These are phyloP conservation scores for Eucalyptus marginata DNA, from an alignment of 345 rosid genomes.

Conservation along the genomic window DNA sequence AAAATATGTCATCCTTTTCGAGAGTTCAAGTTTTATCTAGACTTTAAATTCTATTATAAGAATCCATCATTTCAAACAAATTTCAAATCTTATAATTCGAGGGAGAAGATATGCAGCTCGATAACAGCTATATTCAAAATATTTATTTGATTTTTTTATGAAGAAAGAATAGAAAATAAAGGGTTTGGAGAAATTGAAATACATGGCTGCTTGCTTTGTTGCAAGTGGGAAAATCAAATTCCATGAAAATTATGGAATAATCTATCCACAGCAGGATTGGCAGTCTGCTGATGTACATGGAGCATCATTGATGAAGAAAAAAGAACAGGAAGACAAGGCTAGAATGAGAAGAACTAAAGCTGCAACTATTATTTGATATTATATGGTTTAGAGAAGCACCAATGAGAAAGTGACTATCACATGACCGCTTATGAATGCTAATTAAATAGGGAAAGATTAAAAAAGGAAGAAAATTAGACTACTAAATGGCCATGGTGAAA, in stretches of 20 bases:
- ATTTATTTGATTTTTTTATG: neutral
- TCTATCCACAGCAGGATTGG: neutral
- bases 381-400: neutral
- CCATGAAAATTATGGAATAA: neutral
- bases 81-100: neutral
- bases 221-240: neutral
- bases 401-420: neutral
- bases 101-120: neutral
- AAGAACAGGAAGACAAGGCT: neutral
- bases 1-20: neutral
- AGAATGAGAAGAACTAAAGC: neutral
- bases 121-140: neutral
- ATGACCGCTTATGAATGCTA: neutral
- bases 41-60: too few relatives aligned
- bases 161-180: neutral
- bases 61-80: neutral
- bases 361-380: neutral
- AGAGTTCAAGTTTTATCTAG: neutral
- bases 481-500: too few relatives aligned
- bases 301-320: neutral
- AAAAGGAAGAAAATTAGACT: neutral
- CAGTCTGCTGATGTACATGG: neutral
- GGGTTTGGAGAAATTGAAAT: neutral
- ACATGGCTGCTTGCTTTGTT: neutral
- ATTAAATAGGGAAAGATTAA: neutral